A percentile compares a stretch with the other conserved stretches of the same genome.
These are phyloP conservation scores for Syncephalis fuscata DNA, from an alignment of 371 early-diverging fungal species.

Conservation along the genomic window DNA sequence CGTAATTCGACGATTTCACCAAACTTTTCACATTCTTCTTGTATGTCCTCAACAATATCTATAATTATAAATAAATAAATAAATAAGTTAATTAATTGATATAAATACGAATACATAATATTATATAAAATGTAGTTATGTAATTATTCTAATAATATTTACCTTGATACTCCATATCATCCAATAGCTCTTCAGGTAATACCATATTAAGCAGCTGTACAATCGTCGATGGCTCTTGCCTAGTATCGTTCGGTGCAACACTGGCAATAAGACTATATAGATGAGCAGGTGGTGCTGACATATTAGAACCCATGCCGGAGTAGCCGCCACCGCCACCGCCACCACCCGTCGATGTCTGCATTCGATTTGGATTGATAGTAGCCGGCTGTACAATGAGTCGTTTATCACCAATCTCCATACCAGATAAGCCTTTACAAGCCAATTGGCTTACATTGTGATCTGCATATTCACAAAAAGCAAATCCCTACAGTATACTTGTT, in stretches of 20 bases:
- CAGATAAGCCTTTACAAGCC: constrained; percentile 86
- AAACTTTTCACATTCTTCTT: constrained; percentile 78
- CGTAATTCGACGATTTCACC: constrained; percentile 62
- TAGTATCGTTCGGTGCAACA: constrained; percentile 10
- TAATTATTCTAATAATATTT: too few species aligned
- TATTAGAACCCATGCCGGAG: too few species aligned
- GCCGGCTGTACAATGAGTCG: constrained; percentile 92
- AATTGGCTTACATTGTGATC: constrained; percentile 80
- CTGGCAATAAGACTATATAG: constrained; percentile 10
- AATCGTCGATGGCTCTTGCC: constrained; percentile 51
- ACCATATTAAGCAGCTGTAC: constrained; percentile 93
- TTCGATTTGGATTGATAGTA: constrained; percentile 48
- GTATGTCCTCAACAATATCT: constrained; percentile 86
- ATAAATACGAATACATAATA: too few species aligned
- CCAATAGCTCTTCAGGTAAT: constrained; percentile 63
- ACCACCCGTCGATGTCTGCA: constrained; percentile 7
- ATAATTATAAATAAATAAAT: constrained; percentile 1
- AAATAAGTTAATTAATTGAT: constrained; percentile 1
- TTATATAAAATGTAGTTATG: too few species aligned
- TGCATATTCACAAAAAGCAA: constrained; percentile 91
- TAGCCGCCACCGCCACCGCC: too few species aligned
- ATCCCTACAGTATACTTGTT: constrained; percentile 37
- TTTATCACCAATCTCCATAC: constrained; percentile 88
- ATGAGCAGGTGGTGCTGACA: background rate
- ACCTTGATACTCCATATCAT: constrained; percentile 82